These are phyloP conservation scores for Elsinoe arachidis DNA, from an alignment of 2,329 filamentous ascomycete species.

Conservation along the genomic window DNA sequence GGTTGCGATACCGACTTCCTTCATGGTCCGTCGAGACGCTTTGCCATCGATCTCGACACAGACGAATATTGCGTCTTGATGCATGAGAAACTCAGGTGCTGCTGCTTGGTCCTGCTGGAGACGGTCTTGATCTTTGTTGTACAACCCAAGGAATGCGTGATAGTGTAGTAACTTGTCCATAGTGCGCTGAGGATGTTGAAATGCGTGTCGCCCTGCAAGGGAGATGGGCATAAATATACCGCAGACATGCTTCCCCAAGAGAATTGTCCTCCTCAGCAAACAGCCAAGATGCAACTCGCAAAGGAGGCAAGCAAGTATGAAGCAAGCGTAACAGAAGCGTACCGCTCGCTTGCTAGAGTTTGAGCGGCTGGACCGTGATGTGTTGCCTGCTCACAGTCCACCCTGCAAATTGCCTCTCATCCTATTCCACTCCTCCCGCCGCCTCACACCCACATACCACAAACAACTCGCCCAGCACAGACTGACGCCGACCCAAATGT, in stretches of 20 bases:
- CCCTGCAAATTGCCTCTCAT: slow-evolving; percentile 7
- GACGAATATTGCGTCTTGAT: slow-evolving; percentile 20
- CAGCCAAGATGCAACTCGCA: too few species aligned
- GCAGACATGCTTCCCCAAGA: neutral
- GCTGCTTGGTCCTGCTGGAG: neutral
- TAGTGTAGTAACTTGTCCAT: neutral
- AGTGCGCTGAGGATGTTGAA: neutral
- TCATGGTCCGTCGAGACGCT: slow-evolving; percentile 18
- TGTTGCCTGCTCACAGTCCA: neutral
- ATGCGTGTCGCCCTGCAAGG: neutral
- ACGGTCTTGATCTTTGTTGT: neutral
- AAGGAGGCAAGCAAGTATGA: too few species aligned
- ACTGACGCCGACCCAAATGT: slow-evolving; percentile 44
- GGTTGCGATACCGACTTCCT: slow-evolving; percentile 23
- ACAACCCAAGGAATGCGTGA: neutral
- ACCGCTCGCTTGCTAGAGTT: too few species aligned
- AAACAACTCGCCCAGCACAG: slow-evolving; percentile 43
- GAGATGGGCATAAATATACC: neutral
- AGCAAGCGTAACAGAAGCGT: too few species aligned
- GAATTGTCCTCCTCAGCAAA: too few species aligned
- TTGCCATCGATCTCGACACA: slow-evolving; percentile 23
- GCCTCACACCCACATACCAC: slow-evolving; percentile 40
- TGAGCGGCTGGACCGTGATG: too few species aligned
- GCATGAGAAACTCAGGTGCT: neutral
- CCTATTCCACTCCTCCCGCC: slow-evolving; percentile 31